phyloP scores from a whole-genome alignment of 2,329 filamentous ascomycete species.

The Diaporthe longicolla region DNA sequence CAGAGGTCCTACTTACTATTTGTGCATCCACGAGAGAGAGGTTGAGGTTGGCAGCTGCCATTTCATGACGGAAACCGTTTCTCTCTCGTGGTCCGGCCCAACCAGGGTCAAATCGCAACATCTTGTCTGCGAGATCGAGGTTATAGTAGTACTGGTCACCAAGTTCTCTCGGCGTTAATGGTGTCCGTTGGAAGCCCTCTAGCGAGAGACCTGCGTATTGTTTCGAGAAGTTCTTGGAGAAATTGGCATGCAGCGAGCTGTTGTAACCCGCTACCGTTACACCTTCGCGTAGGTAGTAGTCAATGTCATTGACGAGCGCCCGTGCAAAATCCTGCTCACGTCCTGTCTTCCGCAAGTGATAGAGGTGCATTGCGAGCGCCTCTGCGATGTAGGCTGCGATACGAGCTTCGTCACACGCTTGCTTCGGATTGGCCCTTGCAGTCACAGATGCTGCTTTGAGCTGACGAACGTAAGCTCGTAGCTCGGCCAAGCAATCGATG shows the following conservation, averaged over 20 bases:
- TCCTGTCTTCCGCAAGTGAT: conserved; percentile 84
- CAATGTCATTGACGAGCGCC: conserved; percentile 79
- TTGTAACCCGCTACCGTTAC: conserved; percentile 88
- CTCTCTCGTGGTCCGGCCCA: conserved; percentile 77
- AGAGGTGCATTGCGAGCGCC: conserved; percentile 91
- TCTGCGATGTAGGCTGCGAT: conserved; percentile 89
- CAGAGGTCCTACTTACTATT: conserved; percentile 69
- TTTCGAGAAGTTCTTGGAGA: conserved; percentile 85
- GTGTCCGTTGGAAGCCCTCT: conserved; percentile 84
- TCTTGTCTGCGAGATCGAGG: conserved; percentile 78
- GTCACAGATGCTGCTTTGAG: conserved; percentile 67
- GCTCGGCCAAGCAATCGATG: conserved; percentile 77
- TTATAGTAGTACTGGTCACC: conserved; percentile 90
- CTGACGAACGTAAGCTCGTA: conserved; percentile 78
- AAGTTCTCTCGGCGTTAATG: conserved; percentile 74
- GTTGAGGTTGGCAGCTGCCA: conserved; percentile 90
- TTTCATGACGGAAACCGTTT: conserved; percentile 84
- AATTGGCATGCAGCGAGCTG: conserved; percentile 85
- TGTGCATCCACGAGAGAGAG: conserved; percentile 93
- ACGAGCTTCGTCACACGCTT: conserved; percentile 74
- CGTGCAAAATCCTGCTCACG: conserved; percentile 76
- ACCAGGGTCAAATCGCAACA: conserved; percentile 82
- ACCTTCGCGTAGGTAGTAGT: conserved; percentile 85
- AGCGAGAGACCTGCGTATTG: conserved; percentile 82
- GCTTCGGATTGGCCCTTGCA: conserved; percentile 68